These are phyloP conservation scores for Tylopilus cervinicoccineus DNA, from an alignment of 768 basidiomycete species.

Conservation along the genomic window DNA sequence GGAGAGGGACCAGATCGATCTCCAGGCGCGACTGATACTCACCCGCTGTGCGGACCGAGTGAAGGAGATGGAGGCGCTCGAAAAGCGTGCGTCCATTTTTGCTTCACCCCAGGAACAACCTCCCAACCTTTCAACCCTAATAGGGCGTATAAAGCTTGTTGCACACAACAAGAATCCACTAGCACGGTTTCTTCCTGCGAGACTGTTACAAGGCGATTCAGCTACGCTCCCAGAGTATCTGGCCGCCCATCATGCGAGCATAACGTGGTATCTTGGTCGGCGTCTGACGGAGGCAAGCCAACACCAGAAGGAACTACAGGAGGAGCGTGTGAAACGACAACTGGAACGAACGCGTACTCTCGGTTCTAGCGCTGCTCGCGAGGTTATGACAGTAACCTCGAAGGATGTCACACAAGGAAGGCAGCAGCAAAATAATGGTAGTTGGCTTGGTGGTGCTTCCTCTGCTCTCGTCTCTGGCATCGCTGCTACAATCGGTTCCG, in stretches of 20 bases:
- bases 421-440: conserved; percentile 31
- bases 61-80: conserved; percentile 80
- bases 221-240: conserved; percentile 52
- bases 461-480: conserved; percentile 53
- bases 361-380: conserved; percentile 73
- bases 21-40: conserved; percentile 84
- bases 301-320: conserved; percentile 83
- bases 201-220: conserved; percentile 60
- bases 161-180: conserved; percentile 63
- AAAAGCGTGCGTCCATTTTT: conserved; percentile 65
- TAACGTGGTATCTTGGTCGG: conserved; percentile 87
- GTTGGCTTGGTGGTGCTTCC: conserved; percentile 61
- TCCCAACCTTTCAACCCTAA: conserved; percentile 14
- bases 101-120: conserved; percentile 13
- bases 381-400: conserved; percentile 45
- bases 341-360: conserved; percentile 79
- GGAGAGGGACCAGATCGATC: conserved; percentile 94
- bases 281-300: conserved; percentile 78
- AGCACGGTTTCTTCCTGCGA: conserved; percentile 65
- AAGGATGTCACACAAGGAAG: conserved; percentile 23
- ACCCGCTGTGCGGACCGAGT: conserved; percentile 84
- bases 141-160: conserved; percentile 66
- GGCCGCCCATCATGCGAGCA: conserved; percentile 89
- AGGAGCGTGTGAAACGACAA: conserved; percentile 87
- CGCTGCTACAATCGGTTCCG: conserved; percentile 56